Base-by-base conservation (phyloP, 805 yeast genomes). In the Cyberlindnera nakhonratchasimensis region DNA sequence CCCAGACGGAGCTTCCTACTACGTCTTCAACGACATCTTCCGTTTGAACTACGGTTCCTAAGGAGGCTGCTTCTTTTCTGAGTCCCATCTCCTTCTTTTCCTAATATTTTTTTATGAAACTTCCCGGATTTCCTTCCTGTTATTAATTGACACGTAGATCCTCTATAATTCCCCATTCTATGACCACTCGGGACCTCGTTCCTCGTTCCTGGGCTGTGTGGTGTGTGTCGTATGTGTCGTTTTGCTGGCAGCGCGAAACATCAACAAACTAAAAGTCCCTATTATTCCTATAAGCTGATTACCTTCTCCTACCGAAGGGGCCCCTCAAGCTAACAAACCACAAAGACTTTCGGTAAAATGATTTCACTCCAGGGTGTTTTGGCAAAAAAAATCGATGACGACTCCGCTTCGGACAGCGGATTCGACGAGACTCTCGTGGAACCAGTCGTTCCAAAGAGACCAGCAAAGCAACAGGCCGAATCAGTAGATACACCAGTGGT, bases 21-120 rank as follows among this genome's bases (percentile, higher is more conserved):
- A 81, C 62, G 98, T 93, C 47, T 86, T 88, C 71, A 93, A 93
- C 70, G 99, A 93, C 64, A 87, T 93, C 54, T 93, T 93, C 80
- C 86, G 98, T 74, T 80, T 93, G 66, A 88, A 88, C 74, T 88
- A 85, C 70, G 77, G 71, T 42, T 81, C 75, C 65, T 81, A 63
- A 48, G 22, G 24, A 24, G 6, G 18, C 13, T 18, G 13, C 13
- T 4, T 25, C 6, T 25, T 5, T 14, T 25, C n/a, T 25, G 28
- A 29, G n/a, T 26, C 29, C n/a, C 16, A 29, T 29, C n/a, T 20
- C 32, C n/a, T 17, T 17, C 19, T 12, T 32, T 14, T 14, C 23
- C 9, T 39, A 10, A 21, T 13, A 29, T 6, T 8, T 19, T 29
- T 29, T 18, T 29, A 16, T 10, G n/a, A 10, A 29, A 29, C n/a